Evolutionary conservation across 2,329 filamentous ascomycete genomes (phyloP), one percentile per base, ranked within the genome.

Genomic region (Colletotrichum liriopes): DNA sequence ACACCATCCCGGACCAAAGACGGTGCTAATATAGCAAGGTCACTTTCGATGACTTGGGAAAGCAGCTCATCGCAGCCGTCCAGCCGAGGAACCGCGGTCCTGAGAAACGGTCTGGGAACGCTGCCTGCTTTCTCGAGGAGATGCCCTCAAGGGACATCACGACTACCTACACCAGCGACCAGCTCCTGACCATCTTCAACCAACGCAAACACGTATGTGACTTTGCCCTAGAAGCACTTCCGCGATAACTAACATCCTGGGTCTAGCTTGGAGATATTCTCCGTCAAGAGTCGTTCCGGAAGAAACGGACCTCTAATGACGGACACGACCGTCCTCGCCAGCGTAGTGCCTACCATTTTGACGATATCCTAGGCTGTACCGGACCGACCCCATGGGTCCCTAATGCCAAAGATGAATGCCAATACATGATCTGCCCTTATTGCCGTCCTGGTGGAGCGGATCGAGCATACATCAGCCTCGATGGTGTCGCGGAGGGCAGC

Each of bases 141-240:
- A 79, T 86, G 60, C 80, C 20, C 74, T 76, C n/a, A 77, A 84
- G 35, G 78, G 86, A 71, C 76, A 65, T 88, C 74, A 76, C 78
- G 26, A 54, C 61, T 29, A 78, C 76, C 3, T 91, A 91, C 72
- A 82, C 81, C 0, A 83, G 84, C 1, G 78, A 81, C 6, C 87
- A 91, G 74, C 74, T 91, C 2, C 78, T 78, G 20, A 81, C 70
- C 3, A 82, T 91, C 29, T 77, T 90, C n/a, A 75, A 79, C 45
- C 89, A 91, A 75, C 84, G 87, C 60, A 82, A 86, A 71, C 77
- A 87, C 55, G 88, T 88, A 78, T 73, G 82, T 77, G 20, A 2
- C 9, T 41, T 32, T 32, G 4, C 26, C 20, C 5, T 16, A n/a
- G 5, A 45, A 29, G 6, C 3, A 5, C n/a, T n/a, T n/a, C 18